Base-by-base conservation (phyloP, 805 yeast species). In the Yamadazyma ubonensis region DNA sequence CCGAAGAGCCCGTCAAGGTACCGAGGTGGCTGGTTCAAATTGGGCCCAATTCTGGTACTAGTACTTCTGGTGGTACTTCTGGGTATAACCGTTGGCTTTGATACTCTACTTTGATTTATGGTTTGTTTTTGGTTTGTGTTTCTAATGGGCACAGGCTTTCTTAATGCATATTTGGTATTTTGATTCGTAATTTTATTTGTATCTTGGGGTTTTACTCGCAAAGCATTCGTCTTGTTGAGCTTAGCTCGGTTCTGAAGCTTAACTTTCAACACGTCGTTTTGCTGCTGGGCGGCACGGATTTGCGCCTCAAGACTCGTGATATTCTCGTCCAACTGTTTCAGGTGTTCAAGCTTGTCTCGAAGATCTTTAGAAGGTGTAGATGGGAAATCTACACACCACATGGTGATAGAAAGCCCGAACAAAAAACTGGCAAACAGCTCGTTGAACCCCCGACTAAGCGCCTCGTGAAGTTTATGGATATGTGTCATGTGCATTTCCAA, bases 331-430 rank as follows among this genome's bases (percentile, higher is more conserved):
- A 51, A 36, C 26, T 54, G 49, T 33, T 53, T 52, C 25, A 51
- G 48, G 17, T 42, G 46, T 45, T 57, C 54, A 20, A 59, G 51
- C 39, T 56, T 55, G 33, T 66, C 68, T 58, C 62, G 61, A 17
- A 54, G 60, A 17, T 55, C 58, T 36, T 51, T 52, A 9, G 67
- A 57, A 8, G 73, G 73, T 33, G 65, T 55, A 1, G 65, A 67
- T 1, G 70, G 71, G 51, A 86, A 86, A 53, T 85, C 89, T 19
- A 84, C 84, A 61, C 96, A 86, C 83, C 93, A 88, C 45, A 95
- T 90, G 53, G 89, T 87, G 59, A 87, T 79, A 55, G 83, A 78
- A 36, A 88, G 61, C 1, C 96, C 96, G 53, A 85, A 86, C 38
- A 88, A 56, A 39, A 88, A 80, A 28, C 90, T 70, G 1, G 86